These are phyloP conservation scores for Paraconiothyrium sp. DNA, from an alignment of 2,329 filamentous ascomycete genomes.

Conservation along the genomic window DNA sequence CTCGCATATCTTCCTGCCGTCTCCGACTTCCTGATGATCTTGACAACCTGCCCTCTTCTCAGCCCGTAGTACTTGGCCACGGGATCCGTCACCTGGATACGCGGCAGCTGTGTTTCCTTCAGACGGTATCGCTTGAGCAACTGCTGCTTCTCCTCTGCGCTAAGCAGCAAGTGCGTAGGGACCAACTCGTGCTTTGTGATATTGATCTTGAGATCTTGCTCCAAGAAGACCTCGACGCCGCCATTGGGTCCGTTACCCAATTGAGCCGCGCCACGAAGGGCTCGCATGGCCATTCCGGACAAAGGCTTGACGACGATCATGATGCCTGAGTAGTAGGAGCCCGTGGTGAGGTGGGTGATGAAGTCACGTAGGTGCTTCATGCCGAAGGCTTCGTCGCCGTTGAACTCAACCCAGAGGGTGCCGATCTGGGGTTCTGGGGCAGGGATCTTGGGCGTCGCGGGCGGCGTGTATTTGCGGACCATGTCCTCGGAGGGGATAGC, in stretches of 20 bases:
- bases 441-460: slow-evolving; percentile 73
- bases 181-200: slow-evolving; percentile 98
- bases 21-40: slow-evolving; percentile 96
- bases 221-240: slow-evolving; percentile 92
- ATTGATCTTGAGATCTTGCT: slow-evolving; percentile 95
- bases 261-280: slow-evolving; percentile 41
- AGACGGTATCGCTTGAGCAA: slow-evolving; percentile 89
- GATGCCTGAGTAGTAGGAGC: slow-evolving; percentile 89
- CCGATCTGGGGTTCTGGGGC: slow-evolving; percentile 79
- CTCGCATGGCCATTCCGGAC: slow-evolving; percentile 74
- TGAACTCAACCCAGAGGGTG: slow-evolving; percentile 93
- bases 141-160: slow-evolving; percentile 85
- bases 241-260: slow-evolving; percentile 70
- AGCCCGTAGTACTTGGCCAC: slow-evolving; percentile 92
- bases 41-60: slow-evolving; percentile 92
- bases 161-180: slow-evolving; percentile 90
- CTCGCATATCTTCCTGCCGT: slow-evolving; percentile 96
- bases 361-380: slow-evolving; percentile 93
- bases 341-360: slow-evolving; percentile 79
- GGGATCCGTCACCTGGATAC: slow-evolving; percentile 90
- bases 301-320: slow-evolving; percentile 86
- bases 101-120: slow-evolving; percentile 96
- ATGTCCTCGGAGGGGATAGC: slow-evolving; percentile 85
- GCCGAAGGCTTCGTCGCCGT: slow-evolving; percentile 79
- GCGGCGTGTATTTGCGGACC: slow-evolving; percentile 82